Evolutionary conservation across 805 yeast genomes (phyloP).

Genomic region (Yarrowia sp.): DNA sequence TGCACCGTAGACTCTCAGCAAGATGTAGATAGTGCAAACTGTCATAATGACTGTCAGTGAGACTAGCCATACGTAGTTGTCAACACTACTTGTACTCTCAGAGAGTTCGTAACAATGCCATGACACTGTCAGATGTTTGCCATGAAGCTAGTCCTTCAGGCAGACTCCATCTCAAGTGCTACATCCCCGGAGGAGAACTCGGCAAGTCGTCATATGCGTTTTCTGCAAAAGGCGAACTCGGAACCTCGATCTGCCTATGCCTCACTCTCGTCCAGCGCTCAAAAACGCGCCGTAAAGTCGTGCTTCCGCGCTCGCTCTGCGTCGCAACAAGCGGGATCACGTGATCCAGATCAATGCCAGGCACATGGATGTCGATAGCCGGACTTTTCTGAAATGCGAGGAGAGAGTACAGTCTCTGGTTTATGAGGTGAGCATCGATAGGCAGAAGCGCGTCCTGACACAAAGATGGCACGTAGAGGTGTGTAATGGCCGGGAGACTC

Average conservation of each 20-base stretch:
- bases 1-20: no score
- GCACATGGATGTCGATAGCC: background rate
- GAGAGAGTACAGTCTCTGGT: background rate
- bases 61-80: no score
- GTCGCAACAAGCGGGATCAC: slow-evolving; percentile 3
- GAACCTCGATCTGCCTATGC: background rate
- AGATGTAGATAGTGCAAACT: no score
- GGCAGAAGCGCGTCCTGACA: background rate
- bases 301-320: background rate
- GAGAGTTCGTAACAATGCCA: no score
- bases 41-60: no score
- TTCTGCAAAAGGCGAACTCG: background rate
- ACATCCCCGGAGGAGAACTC: background rate
- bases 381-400: background rate
- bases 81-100: no score
- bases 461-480: background rate
- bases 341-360: background rate
- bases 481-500: background rate
- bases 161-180: no score
- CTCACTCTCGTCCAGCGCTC: slow-evolving; percentile 2
- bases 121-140: no score
- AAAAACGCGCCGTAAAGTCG: background rate
- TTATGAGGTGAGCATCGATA: slow-evolving; percentile 6
- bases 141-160: no score
- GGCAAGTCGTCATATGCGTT: background rate